These are phyloP conservation scores for Gomphus bonarii DNA, from an alignment of 1,284 basidiomycete genomes.

Conservation along the genomic window DNA sequence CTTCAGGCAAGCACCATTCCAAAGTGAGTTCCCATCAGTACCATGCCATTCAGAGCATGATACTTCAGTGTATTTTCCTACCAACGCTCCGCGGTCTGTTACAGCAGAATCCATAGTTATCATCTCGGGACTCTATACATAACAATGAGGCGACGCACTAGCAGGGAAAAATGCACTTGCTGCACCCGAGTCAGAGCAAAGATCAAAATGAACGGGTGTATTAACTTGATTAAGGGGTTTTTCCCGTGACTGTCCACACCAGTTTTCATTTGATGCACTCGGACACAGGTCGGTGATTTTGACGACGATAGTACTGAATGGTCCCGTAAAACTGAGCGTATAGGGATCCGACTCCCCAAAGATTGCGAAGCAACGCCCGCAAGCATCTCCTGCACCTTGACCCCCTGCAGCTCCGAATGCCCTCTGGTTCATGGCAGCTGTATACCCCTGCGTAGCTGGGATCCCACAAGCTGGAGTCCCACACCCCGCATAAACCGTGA, in stretches of 20 bases:
- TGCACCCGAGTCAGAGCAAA: slow-evolving; percentile 48
- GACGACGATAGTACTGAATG: slow-evolving; percentile 44
- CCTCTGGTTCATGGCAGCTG: slow-evolving; percentile 46
- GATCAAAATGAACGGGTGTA: slow-evolving; percentile 47
- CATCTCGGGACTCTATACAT: not conserved
- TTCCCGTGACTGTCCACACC: slow-evolving; percentile 40
- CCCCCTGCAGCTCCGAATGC: slow-evolving; percentile 42
- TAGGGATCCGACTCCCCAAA: slow-evolving; percentile 42
- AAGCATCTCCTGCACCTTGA: slow-evolving; percentile 45
- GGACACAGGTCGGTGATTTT: slow-evolving; percentile 36
- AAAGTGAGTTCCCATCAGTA: slow-evolving; percentile 34
- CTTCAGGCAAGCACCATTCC: slow-evolving; percentile 38
- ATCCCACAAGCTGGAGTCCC: slow-evolving; percentile 44
- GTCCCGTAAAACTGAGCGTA: slow-evolving; percentile 39
- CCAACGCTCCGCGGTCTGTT: slow-evolving; percentile 36
- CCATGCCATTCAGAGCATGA: slow-evolving; percentile 47
- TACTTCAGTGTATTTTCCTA: slow-evolving; percentile 42
- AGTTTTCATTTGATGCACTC: slow-evolving; percentile 31
- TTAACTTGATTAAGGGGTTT: slow-evolving; percentile 34
- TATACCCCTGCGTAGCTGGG: slow-evolving; percentile 37
- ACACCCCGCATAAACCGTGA: slow-evolving; percentile 47
- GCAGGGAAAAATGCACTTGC: slow-evolving; percentile 44
- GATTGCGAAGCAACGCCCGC: slow-evolving; percentile 45
- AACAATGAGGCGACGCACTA: slow-evolving; percentile 16
- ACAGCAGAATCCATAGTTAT: not conserved